A percentile compares a stretch with the other conserved stretches of the same genome.
These are phyloP conservation scores for Penicillium egyptiacum DNA, from an alignment of 495 filamentous ascomycete species.

Conservation along the genomic window DNA sequence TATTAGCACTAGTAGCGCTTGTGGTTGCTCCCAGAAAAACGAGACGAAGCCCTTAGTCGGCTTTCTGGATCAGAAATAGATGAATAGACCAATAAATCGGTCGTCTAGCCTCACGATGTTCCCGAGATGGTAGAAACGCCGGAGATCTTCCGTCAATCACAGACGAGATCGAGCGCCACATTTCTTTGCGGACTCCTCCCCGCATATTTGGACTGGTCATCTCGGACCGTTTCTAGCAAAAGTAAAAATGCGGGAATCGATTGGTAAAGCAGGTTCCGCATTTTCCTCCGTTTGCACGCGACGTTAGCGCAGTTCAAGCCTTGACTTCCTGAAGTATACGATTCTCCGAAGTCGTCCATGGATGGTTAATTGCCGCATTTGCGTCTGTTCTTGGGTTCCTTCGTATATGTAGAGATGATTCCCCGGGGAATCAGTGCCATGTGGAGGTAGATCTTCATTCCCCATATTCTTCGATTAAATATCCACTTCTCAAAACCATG, in stretches of 20 bases:
- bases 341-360: not conserved
- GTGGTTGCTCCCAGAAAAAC: not conserved
- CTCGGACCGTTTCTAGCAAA: not conserved
- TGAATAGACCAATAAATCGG: slow-evolving; percentile 4
- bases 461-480: slow-evolving; percentile 5
- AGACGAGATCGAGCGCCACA: not conserved
- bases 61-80: too few relatives aligned
- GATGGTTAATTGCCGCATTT: not conserved
- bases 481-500: slow-evolving; percentile 37
- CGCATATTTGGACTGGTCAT: slow-evolving; percentile 1
- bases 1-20: not conserved
- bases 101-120: not conserved
- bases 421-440: not conserved
- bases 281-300: not conserved
- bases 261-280: not conserved
- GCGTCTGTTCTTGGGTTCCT: not conserved
- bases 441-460: slow-evolving; percentile 25
- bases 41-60: not conserved
- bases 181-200: not conserved
- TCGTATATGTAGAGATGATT: slow-evolving; percentile 5
- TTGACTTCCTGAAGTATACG: not conserved
- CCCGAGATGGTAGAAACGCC: not conserved
- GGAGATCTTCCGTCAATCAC: slow-evolving; percentile 42
- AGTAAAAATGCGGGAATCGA: not conserved
- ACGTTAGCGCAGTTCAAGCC: not conserved